These are phyloP conservation scores for Daldinia loculata DNA, from an alignment of 495 filamentous ascomycete species.

Conservation along the genomic window DNA sequence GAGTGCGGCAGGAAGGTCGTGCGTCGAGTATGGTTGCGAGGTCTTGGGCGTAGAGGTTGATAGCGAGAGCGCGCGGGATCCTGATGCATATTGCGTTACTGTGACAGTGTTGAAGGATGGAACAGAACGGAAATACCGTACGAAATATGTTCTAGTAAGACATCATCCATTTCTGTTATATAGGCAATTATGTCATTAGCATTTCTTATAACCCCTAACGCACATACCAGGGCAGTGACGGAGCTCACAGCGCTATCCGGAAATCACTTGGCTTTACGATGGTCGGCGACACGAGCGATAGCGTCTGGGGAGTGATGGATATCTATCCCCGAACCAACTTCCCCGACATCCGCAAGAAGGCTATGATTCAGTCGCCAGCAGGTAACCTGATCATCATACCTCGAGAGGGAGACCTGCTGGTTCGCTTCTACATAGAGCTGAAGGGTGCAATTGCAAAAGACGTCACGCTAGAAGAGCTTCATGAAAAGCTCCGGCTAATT, in stretches of 20 bases:
- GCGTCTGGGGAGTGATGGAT: slow-evolving; percentile 79
- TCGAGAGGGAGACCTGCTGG: slow-evolving; percentile 68
- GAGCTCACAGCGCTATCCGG: slow-evolving; percentile 75
- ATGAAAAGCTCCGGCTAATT: slow-evolving; percentile 64
- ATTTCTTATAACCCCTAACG: slow-evolving; percentile 1
- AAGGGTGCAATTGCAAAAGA: slow-evolving; percentile 41
- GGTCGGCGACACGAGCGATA: slow-evolving; percentile 77
- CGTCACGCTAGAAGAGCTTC: slow-evolving; percentile 65
- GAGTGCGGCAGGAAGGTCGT: slow-evolving; percentile 53
- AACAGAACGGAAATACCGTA: slow-evolving; percentile 60
- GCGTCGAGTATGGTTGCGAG: slow-evolving; percentile 69
- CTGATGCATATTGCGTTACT: slow-evolving; percentile 60
- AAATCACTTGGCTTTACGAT: slow-evolving; percentile 73
- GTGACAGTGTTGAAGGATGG: slow-evolving; percentile 64
- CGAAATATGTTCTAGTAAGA: slow-evolving; percentile 75
- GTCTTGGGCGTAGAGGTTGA: slow-evolving; percentile 66
- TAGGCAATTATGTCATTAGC: not conserved
- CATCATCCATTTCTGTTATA: not conserved
- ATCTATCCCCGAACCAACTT: slow-evolving; percentile 77
- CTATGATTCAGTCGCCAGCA: slow-evolving; percentile 60
- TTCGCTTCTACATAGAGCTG: slow-evolving; percentile 71
- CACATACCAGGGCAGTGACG: slow-evolving; percentile 71
- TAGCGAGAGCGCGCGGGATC: slow-evolving; percentile 48
- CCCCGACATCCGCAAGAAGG: slow-evolving; percentile 74
- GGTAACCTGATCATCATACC: slow-evolving; percentile 71